Evolutionary conservation across 2,329 filamentous ascomycete genomes (phyloP).

Genomic region (Diaporthe ampelina): DNA sequence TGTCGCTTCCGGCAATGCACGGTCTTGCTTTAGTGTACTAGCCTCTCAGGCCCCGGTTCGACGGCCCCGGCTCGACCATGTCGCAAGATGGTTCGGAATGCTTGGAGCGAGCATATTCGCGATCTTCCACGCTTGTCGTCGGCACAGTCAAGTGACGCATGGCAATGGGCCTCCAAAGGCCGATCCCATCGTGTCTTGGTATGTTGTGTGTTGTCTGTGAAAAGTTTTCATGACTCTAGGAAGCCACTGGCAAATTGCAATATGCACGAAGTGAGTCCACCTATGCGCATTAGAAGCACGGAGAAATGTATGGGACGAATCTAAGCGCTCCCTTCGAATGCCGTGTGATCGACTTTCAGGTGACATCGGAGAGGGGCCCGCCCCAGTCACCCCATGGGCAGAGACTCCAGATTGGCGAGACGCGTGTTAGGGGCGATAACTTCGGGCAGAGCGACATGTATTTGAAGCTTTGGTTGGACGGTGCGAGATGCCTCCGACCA

Average conservation of each 20-base stretch:
- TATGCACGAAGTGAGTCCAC: neutral
- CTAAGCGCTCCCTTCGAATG: neutral
- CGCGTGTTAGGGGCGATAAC: neutral
- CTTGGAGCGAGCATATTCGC: neutral
- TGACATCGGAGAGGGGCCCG: neutral
- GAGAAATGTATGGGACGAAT: neutral
- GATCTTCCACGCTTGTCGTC: neutral
- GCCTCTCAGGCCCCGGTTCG: neutral
- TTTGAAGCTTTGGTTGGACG: neutral
- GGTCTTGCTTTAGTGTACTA: neutral
- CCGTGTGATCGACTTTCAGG: slow-evolving; percentile 11
- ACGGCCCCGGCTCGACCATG: too few species aligned
- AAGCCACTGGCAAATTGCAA: neutral
- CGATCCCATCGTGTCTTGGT: neutral
- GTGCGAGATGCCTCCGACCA: neutral
- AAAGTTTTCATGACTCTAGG: neutral
- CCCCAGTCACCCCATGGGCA: neutral
- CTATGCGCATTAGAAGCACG: neutral
- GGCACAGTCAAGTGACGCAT: neutral
- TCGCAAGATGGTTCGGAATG: neutral
- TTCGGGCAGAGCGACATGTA: neutral
- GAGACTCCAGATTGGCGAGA: neutral
- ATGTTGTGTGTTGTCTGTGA: neutral
- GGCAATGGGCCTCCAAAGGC: too few species aligned
- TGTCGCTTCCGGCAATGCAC: neutral